Evolutionary conservation across 1,139 yeast species (phyloP).

Genomic region (Nadsonia commutata): DNA sequence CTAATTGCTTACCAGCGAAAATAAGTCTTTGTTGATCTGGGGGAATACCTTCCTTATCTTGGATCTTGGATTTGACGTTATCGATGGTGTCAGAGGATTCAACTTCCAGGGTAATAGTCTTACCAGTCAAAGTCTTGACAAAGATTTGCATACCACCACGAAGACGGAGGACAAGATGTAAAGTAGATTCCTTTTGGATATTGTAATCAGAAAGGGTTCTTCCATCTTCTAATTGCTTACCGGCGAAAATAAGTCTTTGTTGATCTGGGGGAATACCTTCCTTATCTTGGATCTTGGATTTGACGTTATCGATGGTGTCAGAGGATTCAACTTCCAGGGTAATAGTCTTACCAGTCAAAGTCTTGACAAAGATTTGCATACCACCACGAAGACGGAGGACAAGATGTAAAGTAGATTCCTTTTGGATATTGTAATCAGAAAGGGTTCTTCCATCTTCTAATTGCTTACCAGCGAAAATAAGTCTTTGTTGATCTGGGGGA

Average conservation of each 20-base stretch:
- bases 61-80: constrained; percentile 74
- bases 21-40: constrained; percentile 81
- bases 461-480: constrained; percentile 80
- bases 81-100: constrained; percentile 80
- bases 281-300: constrained; percentile 73
- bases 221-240: constrained; percentile 78
- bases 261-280: constrained; percentile 84
- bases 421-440: constrained; percentile 78
- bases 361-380: constrained; percentile 69
- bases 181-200: constrained; percentile 72
- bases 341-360: constrained; percentile 68
- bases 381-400: constrained; percentile 22
- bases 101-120: constrained; percentile 75
- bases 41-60: constrained; percentile 81
- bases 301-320: constrained; percentile 74
- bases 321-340: constrained; percentile 80
- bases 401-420: constrained; percentile 21
- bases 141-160: constrained; percentile 81
- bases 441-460: constrained; percentile 78
- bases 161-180: constrained; percentile 72
- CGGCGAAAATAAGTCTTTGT: constrained; percentile 73
- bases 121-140: constrained; percentile 78
- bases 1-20: constrained; percentile 79
- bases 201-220: constrained; percentile 78
- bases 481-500: constrained; percentile 82